Percentiles rank a stretch among this genome's conserved stretches.
Conservation (phyloP, 2,329 filamentous ascomycete species). For the Geoglossum cookeanum region DNA sequence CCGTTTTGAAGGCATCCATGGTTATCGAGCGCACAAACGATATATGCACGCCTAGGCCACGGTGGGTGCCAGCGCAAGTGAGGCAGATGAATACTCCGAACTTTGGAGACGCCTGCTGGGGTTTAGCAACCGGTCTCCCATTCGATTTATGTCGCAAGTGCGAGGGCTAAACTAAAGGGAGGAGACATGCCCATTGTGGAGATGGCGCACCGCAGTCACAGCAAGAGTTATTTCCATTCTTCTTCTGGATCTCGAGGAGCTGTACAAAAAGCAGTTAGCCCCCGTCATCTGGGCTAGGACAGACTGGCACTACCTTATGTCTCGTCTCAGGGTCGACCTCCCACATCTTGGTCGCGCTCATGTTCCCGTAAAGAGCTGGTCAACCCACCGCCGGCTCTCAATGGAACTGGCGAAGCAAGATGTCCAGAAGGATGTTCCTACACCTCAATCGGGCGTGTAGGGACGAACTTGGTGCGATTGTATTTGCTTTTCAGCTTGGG, state of each 20-base stretch:
- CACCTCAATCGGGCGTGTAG: not conserved
- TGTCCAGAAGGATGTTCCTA: not conserved
- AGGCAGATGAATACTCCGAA: slow-evolving; percentile 98
- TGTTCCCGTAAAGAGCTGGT: not conserved
- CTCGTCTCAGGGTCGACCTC: slow-evolving; percentile 96
- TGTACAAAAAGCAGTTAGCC: slow-evolving; percentile 20
- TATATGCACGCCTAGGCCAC: slow-evolving; percentile 90
- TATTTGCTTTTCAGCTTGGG: not conserved
- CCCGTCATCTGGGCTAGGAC: not conserved
- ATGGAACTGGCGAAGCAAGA: not conserved
- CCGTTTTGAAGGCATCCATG: slow-evolving; percentile 94
- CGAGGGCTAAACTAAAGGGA: slow-evolving; percentile 5
- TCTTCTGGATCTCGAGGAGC: slow-evolving; percentile 83
- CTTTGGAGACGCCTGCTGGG: slow-evolving; percentile 54
- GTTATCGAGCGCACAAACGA: slow-evolving; percentile 94
- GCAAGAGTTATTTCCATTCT: slow-evolving; percentile 72
- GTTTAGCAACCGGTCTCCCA: not conserved
- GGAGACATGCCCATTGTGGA: slow-evolving; percentile 70
- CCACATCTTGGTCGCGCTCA: slow-evolving; percentile 54
- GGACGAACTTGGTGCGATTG: not conserved
- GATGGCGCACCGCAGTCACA: slow-evolving; percentile 91
- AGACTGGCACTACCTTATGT: slow-evolving; percentile 49
- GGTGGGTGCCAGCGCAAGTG: slow-evolving; percentile 83
- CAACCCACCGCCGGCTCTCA: not conserved
- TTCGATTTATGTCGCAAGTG: slow-evolving; percentile 2